Base-by-base conservation (phyloP, 1,284 basidiomycete genomes). In the Blastosporella zonata region DNA sequence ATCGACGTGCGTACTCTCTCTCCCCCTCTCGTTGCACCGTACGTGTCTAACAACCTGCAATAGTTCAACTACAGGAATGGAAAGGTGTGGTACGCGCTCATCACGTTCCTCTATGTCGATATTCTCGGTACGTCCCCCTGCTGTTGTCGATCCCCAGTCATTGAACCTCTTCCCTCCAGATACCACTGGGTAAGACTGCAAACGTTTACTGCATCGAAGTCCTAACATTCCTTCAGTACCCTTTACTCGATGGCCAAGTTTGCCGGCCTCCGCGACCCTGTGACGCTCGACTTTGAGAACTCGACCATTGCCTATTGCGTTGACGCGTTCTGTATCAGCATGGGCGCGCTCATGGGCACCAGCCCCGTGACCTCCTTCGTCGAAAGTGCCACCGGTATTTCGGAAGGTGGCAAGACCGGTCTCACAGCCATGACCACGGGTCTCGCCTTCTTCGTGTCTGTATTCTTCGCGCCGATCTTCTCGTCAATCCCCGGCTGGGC, bases 191-290 rank as follows among this genome's bases (percentile, higher is more conserved):
- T 69, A 59, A 59, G 52, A 23, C 25, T 3, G 15, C 17, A 3
- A 36, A 4, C 28, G 8, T 7, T 6, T 15, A 22, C 6, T 42
- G 37, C 28, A 17, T 31, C 13, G 23, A 25, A 18, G 18, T 22
- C n/a, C 20, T 35, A 39, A 47, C 37, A 50, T 39, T 43, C 72
- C 21, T 81, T 75, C 41, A 88, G 90, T 62, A 93, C 92, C 1
- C 70, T 94, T 9, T 93, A 93, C 67, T 86, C 92, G 36, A 94
- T 95, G 92, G 88, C 91, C 43, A 90, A 89, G 62, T 93, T 93
- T 57, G 90, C 92, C n/a, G 89, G 89, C 18, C 78, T 95, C 9
- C 87, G 90, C 49, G 86, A 94, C 64, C 87, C 85, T 1, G 78
- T 87, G 12, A 93, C 91, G 13, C 73, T 90, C 52, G 92, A 95